Percentiles rank a stretch among this genome's conserved stretches.
phyloP scores from a whole-genome alignment of 179 eudicot species.

The Silene vulgaris region DNA sequence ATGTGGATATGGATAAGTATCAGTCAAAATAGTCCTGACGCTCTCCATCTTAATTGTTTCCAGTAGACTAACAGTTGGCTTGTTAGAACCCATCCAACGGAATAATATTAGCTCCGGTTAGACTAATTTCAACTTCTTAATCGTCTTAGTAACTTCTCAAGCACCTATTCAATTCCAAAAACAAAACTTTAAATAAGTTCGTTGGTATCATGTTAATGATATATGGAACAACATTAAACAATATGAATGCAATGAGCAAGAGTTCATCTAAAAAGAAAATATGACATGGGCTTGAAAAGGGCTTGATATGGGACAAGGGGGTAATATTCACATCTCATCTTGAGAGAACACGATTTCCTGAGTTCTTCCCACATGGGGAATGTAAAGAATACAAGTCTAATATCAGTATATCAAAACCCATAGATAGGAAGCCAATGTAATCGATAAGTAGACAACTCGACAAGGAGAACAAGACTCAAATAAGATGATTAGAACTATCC shows the following conservation, averaged over 20 bases:
- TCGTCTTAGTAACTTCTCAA: slow-evolving; percentile 14
- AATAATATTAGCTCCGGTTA: slow-evolving; percentile 14
- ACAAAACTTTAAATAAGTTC: slow-evolving; percentile 2
- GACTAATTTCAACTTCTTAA: slow-evolving; percentile 12
- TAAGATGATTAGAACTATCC: background rate
- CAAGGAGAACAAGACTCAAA: background rate
- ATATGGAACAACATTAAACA: background rate
- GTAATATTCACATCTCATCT: background rate
- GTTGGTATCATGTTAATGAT: background rate
- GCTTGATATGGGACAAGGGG: background rate
- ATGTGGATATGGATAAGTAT: slow-evolving; percentile 88
- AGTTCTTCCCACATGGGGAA: background rate
- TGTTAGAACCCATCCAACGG: slow-evolving; percentile 39
- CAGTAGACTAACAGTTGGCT: slow-evolving; percentile 54
- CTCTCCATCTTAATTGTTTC: slow-evolving; percentile 81
- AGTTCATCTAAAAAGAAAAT: background rate
- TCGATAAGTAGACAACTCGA: background rate
- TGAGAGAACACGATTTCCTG: background rate
- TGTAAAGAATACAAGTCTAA: background rate
- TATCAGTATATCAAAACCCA: background rate
- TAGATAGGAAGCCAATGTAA: background rate
- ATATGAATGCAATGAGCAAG: background rate
- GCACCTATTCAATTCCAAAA: slow-evolving; percentile 15
- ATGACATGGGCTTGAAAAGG: background rate
- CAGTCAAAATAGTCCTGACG: slow-evolving; percentile 74